Conservation (phyloP, 2,329 filamentous ascomycete genomes). For the Zymoseptoria ardabiliae region DNA sequence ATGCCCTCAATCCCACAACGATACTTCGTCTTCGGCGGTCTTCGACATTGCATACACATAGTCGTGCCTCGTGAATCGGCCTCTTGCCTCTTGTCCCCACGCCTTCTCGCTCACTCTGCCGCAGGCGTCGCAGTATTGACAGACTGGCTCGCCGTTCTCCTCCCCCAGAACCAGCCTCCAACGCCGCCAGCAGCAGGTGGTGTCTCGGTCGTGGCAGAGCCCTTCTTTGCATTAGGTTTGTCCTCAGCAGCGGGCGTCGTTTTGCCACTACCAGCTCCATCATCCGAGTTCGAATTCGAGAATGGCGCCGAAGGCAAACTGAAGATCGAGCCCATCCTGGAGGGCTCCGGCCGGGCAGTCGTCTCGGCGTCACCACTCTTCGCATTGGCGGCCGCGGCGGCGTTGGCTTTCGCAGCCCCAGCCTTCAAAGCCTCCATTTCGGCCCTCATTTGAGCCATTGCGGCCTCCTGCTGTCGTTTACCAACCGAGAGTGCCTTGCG, state of each 20-base stretch:
- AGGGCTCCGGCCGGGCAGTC: conserved; percentile 5
- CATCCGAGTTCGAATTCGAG: conserved; percentile 2
- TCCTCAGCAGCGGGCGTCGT: conserved; percentile 12
- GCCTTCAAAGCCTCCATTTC: conserved; percentile 18
- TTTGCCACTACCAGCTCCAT: conserved; percentile 1
- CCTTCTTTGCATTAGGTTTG: conserved; percentile 9
- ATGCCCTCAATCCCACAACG: no score
- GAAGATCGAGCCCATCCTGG: conserved; percentile 13
- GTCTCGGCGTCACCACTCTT: conserved; percentile 9
- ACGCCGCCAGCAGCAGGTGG: conserved; percentile 7
- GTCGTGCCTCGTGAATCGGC: no score
- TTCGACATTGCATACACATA: no score
- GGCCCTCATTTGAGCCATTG: conserved; percentile 13
- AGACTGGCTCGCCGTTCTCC: conserved; percentile 23
- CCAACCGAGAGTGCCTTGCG: conserved; percentile 24
- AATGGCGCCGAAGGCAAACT: conserved; percentile 13
- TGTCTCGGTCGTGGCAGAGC: conserved; percentile 12
- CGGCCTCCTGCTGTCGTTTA: conserved; percentile 22
- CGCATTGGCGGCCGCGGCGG: conserved; percentile 12
- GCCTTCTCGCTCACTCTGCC: neutral
- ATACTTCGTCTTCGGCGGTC: no score
- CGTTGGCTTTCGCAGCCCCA: conserved; percentile 14
- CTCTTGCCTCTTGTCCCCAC: no score
- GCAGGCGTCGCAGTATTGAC: neutral
- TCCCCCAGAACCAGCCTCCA: conserved; percentile 28